Evolutionary conservation across 352 stramenopile species (phyloP).

Genomic region (Pythium guiyangense): DNA sequence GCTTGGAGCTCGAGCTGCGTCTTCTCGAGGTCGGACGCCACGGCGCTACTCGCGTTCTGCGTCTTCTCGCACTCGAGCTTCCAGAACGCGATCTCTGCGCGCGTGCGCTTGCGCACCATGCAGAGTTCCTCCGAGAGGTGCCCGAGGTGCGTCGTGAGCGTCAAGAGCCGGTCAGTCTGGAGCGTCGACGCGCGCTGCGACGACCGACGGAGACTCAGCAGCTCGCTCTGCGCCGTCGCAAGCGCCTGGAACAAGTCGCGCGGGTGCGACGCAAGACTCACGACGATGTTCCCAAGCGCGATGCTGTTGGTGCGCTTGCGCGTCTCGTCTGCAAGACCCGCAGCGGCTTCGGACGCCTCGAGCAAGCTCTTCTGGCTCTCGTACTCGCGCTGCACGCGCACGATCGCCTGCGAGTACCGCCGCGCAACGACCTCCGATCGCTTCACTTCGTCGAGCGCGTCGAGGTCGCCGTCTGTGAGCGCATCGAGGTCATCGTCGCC

Average conservation of each 20-base stretch:
- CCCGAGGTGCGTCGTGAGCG: slow-evolving; percentile 50
- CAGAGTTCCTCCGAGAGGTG: slow-evolving; percentile 67
- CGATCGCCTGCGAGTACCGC: slow-evolving; percentile 49
- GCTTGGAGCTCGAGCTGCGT: slow-evolving; percentile 25
- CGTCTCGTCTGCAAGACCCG: slow-evolving; percentile 32
- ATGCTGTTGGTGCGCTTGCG: slow-evolving; percentile 59
- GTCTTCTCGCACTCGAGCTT: slow-evolving; percentile 65
- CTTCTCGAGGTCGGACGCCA: slow-evolving; percentile 30
- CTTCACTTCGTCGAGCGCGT: slow-evolving; percentile 30
- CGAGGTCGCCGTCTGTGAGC: slow-evolving; percentile 9
- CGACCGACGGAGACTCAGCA: slow-evolving; percentile 34
- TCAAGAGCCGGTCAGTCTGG: slow-evolving; percentile 59
- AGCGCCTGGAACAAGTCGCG: slow-evolving; percentile 62
- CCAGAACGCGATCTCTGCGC: slow-evolving; percentile 56
- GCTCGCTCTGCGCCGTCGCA: slow-evolving; percentile 35
- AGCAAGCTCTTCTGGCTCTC: slow-evolving; percentile 43
- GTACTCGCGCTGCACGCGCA: slow-evolving; percentile 46
- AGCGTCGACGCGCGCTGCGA: slow-evolving; percentile 47
- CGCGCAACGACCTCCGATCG: slow-evolving; percentile 39
- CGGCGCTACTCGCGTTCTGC: slow-evolving; percentile 41
- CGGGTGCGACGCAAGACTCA: slow-evolving; percentile 52
- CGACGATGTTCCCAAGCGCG: slow-evolving; percentile 37
- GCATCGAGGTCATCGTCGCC: slow-evolving; percentile 1
- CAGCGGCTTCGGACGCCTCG: slow-evolving; percentile 32
- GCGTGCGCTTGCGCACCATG: slow-evolving; percentile 60